Percentiles rank a stretch among this genome's conserved stretches.
Conservation (phyloP, 148 eudicot species). For the Diospyros kaki region DNA sequence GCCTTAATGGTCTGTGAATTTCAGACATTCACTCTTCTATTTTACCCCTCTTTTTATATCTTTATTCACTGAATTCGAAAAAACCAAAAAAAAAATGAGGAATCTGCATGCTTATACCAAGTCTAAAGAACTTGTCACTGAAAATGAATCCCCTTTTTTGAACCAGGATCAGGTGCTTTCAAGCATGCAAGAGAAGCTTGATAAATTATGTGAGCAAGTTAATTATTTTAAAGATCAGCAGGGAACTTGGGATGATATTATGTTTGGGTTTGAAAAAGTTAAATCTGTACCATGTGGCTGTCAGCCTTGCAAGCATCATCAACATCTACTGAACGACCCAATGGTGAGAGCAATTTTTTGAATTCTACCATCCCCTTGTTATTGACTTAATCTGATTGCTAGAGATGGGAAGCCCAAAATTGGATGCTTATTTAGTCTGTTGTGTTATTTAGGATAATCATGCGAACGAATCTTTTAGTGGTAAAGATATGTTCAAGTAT, state of each 20-base stretch:
- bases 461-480: conserved; percentile 21
- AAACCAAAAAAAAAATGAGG: neutral
- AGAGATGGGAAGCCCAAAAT: neutral
- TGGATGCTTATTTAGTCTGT: conserved; percentile 2
- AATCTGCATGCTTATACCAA: neutral
- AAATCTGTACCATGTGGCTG: conserved; percentile 33
- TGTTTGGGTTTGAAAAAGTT: conserved; percentile 12
- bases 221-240: conserved; percentile 58
- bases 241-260: conserved; percentile 13
- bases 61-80: neutral
- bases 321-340: conserved; percentile 25
- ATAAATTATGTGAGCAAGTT: conserved; percentile 65
- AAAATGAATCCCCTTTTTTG: neutral
- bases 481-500: conserved; percentile 40
- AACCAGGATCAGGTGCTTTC: conserved; percentile 68
- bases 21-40: neutral
- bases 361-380: neutral
- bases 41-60: neutral
- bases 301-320: conserved; percentile 62
- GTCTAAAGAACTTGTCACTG: neutral
- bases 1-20: neutral
- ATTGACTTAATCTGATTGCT: neutral
- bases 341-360: conserved; percentile 26
- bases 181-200: conserved; percentile 88
- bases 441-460: conserved; percentile 33